phyloP scores from a whole-genome alignment of 495 filamentous ascomycete genomes.

The Hypoxylon subgilvum region DNA sequence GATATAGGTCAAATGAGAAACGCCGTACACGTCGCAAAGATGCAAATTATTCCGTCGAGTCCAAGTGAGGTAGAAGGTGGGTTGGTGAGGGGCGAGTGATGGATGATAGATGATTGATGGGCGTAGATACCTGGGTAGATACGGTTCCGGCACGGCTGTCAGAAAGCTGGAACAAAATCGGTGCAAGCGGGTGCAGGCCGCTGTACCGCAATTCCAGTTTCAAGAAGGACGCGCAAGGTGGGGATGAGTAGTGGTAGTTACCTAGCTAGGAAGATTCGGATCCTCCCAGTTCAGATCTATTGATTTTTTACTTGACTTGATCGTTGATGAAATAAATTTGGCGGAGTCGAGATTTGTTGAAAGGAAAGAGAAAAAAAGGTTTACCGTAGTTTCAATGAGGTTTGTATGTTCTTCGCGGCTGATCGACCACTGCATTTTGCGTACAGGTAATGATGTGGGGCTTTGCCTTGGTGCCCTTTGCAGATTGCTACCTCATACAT shows the following conservation, averaged over 20 bases:
- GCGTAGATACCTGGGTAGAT: slow-evolving; percentile 28
- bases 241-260: background rate
- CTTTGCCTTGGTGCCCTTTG: slow-evolving; percentile 15
- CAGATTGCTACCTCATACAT: no score
- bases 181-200: slow-evolving; percentile 45
- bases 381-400: slow-evolving; percentile 21
- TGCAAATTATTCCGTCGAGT: slow-evolving; percentile 1
- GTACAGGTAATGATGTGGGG: slow-evolving; percentile 34
- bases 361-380: slow-evolving; percentile 21
- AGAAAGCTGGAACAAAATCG: slow-evolving; percentile 29
- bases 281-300: slow-evolving; percentile 1
- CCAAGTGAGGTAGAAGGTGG: slow-evolving; percentile 13
- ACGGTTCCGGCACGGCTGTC: slow-evolving; percentile 22
- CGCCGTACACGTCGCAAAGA: slow-evolving; percentile 2
- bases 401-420: slow-evolving; percentile 36
- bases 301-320: slow-evolving; percentile 6
- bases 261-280: slow-evolving; percentile 4
- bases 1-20: slow-evolving; percentile 8
- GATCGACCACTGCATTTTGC: slow-evolving; percentile 35
- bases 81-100: slow-evolving; percentile 26
- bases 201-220: slow-evolving; percentile 36
- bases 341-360: slow-evolving; percentile 23
- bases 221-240: slow-evolving; percentile 9
- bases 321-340: slow-evolving; percentile 18
- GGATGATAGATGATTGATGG: slow-evolving; percentile 32